Percentiles rank a stretch among this genome's conserved stretches.
phyloP scores from a whole-genome alignment of 495 filamentous ascomycete genomes.

The Zalerion maritima region DNA sequence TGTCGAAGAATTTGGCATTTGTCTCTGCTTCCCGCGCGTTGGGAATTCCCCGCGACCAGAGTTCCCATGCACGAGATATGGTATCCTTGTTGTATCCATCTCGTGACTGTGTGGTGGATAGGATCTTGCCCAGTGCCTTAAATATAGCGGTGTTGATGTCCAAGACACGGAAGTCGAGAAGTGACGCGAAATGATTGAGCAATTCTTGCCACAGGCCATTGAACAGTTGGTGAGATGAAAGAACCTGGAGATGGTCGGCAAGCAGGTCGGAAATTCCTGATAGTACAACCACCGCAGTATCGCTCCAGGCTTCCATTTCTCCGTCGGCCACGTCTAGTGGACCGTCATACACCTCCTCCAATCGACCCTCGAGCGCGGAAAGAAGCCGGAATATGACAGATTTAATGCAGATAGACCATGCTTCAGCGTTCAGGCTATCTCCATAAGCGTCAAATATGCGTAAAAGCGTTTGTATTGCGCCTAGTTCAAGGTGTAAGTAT shows the following conservation, averaged over 20 bases:
- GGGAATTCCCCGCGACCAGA: slow-evolving; percentile 56
- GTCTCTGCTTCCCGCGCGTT: slow-evolving; percentile 24
- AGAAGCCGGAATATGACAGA: slow-evolving; percentile 67
- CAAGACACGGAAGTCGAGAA: slow-evolving; percentile 45
- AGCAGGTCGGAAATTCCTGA: slow-evolving; percentile 55
- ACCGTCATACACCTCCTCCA: slow-evolving; percentile 11
- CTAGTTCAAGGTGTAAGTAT: slow-evolving; percentile 17
- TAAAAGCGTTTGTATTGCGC: slow-evolving; percentile 75
- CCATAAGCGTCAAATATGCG: slow-evolving; percentile 86
- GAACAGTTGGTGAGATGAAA: slow-evolving; percentile 42
- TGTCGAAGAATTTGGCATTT: slow-evolving; percentile 38
- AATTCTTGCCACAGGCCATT: slow-evolving; percentile 54
- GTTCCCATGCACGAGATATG: slow-evolving; percentile 49
- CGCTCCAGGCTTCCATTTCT: slow-evolving; percentile 44
- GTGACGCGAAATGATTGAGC: slow-evolving; percentile 43
- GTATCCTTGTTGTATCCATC: slow-evolving; percentile 35
- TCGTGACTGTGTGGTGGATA: slow-evolving; percentile 40
- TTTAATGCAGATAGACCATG: slow-evolving; percentile 74
- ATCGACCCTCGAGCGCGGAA: slow-evolving; percentile 34
- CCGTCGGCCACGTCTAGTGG: slow-evolving; percentile 3
- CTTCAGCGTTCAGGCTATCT: slow-evolving; percentile 58
- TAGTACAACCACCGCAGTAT: slow-evolving; percentile 61
- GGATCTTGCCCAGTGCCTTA: slow-evolving; percentile 48
- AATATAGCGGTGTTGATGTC: slow-evolving; percentile 63
- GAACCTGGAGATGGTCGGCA: slow-evolving; percentile 48